Evolutionary conservation across 805 yeast species (phyloP), one percentile per base, ranked within the genome.

Genomic region (Zygosaccharomyces pseudorouxii): DNA sequence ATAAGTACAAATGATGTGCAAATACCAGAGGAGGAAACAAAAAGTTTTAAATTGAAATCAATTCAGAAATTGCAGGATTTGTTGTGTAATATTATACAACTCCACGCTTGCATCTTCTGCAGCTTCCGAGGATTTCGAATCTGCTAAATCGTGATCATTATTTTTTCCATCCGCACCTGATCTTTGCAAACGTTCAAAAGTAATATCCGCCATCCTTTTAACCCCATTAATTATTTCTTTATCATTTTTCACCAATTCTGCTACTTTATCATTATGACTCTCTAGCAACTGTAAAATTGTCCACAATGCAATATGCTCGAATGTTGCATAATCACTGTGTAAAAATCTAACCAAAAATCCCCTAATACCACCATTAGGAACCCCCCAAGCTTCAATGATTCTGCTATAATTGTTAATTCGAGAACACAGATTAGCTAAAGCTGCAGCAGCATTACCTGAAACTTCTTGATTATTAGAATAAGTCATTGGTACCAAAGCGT

Each of bases 231-330:
- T 72, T 18, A 80, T 76, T 14, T 78, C 72, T 45, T 72, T 75
- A 57, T 80, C 79, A 40, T 71, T 77, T 59, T 79, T 80, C 37
- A 81, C 79, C 57, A 79, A 68, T 14, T 74, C 63, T n/a, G 68
- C 55, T 59, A 85, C 73, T 62, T 82, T 82, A 46, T 68, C 67
- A 62, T 89, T 86, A 58, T 85, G 87, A 52, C 95, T 82, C 69
- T 93, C 99, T 55, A 93, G 77, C 55, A 93, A 76, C 70, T 93
- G 99, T 57, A 92, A 75, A 56, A 90, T 84, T 38, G 97, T 92
- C 99, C 99, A 93, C 52, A 90, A 78, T 0, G 98, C 97, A 70
- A 93, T 93, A 67, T 93, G 99, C 70, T 93, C 98, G 69, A 93
- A 93, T 0, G 98, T 93, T 11, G 95, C 85, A 65, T 90, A 93